Conservation (phyloP, 176 grass and related monocot species). For the Carex cristatella region DNA sequence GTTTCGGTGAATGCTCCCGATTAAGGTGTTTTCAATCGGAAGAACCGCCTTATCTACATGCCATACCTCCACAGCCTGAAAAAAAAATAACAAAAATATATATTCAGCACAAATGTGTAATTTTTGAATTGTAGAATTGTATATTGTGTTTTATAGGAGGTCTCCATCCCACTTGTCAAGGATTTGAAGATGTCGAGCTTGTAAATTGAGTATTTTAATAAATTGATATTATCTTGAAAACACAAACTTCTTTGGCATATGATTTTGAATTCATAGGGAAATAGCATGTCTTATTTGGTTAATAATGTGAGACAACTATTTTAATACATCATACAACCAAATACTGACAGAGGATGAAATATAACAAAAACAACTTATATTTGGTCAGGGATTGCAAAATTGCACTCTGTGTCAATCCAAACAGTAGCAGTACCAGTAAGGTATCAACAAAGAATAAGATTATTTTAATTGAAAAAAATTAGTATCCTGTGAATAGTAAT, state of each 20-base stretch:
- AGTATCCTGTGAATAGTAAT: background rate
- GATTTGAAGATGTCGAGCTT: too few relatives aligned
- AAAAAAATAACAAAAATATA: conserved; percentile 6
- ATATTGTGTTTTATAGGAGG: too few relatives aligned
- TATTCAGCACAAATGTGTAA: background rate
- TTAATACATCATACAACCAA: background rate
- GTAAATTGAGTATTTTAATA: background rate
- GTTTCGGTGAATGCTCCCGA: conserved; percentile 55
- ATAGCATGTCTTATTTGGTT: background rate
- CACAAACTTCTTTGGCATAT: background rate
- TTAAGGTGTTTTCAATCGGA: conserved; percentile 56
- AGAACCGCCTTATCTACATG: conserved; percentile 49
- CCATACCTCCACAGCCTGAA: conserved; percentile 54
- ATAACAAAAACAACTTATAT: background rate
- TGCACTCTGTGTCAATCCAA: background rate
- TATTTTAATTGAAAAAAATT: conserved; percentile 3
- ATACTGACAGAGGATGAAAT: background rate
- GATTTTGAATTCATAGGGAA: background rate
- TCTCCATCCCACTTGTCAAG: too few relatives aligned
- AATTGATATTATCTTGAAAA: background rate
- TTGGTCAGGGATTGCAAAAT: background rate
- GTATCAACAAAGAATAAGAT: background rate
- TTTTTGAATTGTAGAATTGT: too few relatives aligned
- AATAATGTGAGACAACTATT: background rate
- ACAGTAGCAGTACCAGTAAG: background rate